Evolutionary conservation across 2,329 filamentous ascomycete genomes (phyloP).

Genomic region (Pyricularia grisea): DNA sequence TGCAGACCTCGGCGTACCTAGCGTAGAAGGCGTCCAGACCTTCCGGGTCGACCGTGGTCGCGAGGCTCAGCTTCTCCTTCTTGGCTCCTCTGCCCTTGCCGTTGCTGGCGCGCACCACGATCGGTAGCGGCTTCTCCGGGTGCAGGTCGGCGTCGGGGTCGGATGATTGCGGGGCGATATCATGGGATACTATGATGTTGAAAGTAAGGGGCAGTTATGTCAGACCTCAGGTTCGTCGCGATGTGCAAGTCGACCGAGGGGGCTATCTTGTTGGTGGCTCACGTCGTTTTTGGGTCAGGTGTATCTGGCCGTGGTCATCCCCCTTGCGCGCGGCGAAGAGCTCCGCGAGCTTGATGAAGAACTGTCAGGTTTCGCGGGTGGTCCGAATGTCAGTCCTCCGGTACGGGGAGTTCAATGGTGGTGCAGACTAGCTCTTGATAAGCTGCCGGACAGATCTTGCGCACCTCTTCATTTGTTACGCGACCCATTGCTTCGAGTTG

Average conservation of each 20-base stretch:
- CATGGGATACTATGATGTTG: slow-evolving; percentile 10
- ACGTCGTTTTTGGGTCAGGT: slow-evolving; percentile 70
- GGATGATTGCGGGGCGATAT: slow-evolving; percentile 35
- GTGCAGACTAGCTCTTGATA: background rate
- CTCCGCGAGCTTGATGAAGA: slow-evolving; percentile 59
- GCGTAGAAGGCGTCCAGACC: slow-evolving; percentile 73
- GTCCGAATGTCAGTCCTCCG: background rate
- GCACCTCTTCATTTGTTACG: slow-evolving; percentile 30
- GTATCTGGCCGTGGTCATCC: slow-evolving; percentile 64
- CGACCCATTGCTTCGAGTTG: slow-evolving; percentile 18
- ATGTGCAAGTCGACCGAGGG: background rate
- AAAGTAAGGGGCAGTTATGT: slow-evolving; percentile 6
- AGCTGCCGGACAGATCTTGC: background rate
- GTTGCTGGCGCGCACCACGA: slow-evolving; percentile 79
- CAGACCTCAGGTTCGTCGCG: background rate
- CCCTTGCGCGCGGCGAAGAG: slow-evolving; percentile 59
- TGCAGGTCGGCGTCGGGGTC: slow-evolving; percentile 41
- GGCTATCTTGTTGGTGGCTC: slow-evolving; percentile 18
- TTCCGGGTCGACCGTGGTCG: slow-evolving; percentile 70
- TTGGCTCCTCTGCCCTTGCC: slow-evolving; percentile 54
- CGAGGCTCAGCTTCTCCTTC: slow-evolving; percentile 60
- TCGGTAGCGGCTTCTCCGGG: slow-evolving; percentile 50
- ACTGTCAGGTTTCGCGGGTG: slow-evolving; percentile 36
- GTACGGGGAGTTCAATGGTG: background rate
- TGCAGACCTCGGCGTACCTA: slow-evolving; percentile 84